Evolutionary conservation across 2,329 filamentous ascomycete genomes (phyloP).

Genomic region (Diaporthe citri): DNA sequence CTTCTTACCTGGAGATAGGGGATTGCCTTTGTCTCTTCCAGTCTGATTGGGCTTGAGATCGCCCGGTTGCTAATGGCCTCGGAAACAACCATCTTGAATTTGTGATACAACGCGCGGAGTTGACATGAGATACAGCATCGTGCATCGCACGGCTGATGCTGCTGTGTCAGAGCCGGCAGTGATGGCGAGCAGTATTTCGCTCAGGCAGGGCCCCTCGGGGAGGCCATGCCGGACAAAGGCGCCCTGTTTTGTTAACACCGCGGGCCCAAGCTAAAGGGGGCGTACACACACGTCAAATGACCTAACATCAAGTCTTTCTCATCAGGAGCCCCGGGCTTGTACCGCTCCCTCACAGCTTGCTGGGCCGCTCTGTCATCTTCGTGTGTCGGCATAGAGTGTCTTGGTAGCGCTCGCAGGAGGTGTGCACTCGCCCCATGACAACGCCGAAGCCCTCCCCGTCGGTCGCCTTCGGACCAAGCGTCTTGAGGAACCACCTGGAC

Average conservation of each 20-base stretch:
- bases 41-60: conserved; percentile 19
- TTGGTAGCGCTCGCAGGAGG: background rate
- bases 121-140: conserved; percentile 43
- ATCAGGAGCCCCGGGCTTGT: conserved; percentile 54
- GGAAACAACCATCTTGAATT: conserved; percentile 35
- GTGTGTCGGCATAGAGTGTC: background rate
- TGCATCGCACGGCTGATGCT: conserved; percentile 60
- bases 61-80: background rate
- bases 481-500: conserved; percentile 49
- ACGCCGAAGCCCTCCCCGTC: conserved; percentile 46
- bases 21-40: conserved; percentile 31
- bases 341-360: conserved; percentile 58
- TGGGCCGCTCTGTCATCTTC: conserved; percentile 50
- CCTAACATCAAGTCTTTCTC: conserved; percentile 61
- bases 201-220: conserved; percentile 58
- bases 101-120: conserved; percentile 37
- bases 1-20: conserved; percentile 24
- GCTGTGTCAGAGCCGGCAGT: conserved; percentile 66
- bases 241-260: background rate
- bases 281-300: background rate
- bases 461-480: conserved; percentile 49
- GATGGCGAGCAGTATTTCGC: conserved; percentile 47
- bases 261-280: background rate
- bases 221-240: conserved; percentile 9
- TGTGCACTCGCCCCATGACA: conserved; percentile 42